These are phyloP conservation scores for Pyricularia grisea DNA, from an alignment of 2,329 filamentous ascomycete genomes.

Conservation along the genomic window DNA sequence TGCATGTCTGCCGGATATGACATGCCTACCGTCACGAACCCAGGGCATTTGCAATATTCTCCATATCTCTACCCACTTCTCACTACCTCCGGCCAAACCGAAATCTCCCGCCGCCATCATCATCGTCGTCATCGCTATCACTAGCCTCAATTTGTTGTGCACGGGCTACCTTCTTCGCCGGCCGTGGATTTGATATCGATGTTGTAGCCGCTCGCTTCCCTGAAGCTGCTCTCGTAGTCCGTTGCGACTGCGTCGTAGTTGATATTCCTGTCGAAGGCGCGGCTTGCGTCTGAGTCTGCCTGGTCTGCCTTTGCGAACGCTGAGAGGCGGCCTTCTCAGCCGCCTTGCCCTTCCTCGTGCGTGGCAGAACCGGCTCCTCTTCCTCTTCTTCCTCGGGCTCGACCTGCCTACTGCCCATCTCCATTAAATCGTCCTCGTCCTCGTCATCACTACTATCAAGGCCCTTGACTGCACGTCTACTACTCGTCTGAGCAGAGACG, in stretches of 20 bases:
- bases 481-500: not conserved
- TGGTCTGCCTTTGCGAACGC: conserved; percentile 14
- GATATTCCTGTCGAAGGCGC: conserved; percentile 16
- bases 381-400: conserved; percentile 9
- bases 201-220: conserved; percentile 23
- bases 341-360: conserved; percentile 22
- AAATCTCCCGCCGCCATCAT: conserved; percentile 48
- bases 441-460: conserved; percentile 28
- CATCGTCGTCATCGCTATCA: conserved; percentile 36
- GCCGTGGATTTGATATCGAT: conserved; percentile 23
- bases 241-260: conserved; percentile 14
- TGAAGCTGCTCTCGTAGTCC: conserved; percentile 10
- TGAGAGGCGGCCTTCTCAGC: conserved; percentile 17
- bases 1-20: not conserved
- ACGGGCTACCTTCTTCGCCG: conserved; percentile 23
- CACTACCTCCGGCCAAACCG: conserved; percentile 40
- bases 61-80: not conserved
- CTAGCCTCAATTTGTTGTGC: conserved; percentile 13
- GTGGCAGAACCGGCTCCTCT: conserved; percentile 13
- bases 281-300: conserved; percentile 6
- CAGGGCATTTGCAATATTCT: not conserved
- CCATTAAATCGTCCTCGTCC: conserved; percentile 11
- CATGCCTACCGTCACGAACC: not conserved
- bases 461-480: conserved; percentile 14
- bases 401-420: conserved; percentile 17